Conservation (phyloP, 2,329 filamentous ascomycete genomes). For the Aspergillus sp. region DNA sequence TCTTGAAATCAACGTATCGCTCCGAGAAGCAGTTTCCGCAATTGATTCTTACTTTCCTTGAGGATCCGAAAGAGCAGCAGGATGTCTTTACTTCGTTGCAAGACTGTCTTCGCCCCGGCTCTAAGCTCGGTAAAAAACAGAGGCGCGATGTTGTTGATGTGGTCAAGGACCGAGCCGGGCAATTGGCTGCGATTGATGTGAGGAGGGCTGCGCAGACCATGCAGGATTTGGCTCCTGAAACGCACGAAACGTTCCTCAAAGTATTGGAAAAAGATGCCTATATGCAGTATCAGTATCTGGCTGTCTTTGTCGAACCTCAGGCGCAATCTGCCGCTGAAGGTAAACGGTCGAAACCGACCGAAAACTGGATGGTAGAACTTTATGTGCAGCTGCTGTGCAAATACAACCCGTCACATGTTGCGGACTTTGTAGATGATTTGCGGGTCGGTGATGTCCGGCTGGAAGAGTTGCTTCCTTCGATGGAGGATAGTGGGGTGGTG, state of each 20-base stretch:
- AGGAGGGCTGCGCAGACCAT: slow-evolving; percentile 62
- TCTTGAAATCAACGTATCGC: slow-evolving; percentile 84
- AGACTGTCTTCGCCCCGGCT: slow-evolving; percentile 64
- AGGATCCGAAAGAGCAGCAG: slow-evolving; percentile 72
- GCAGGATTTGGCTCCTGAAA: slow-evolving; percentile 54
- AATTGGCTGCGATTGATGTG: slow-evolving; percentile 65
- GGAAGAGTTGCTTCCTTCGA: slow-evolving; percentile 73
- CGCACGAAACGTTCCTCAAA: slow-evolving; percentile 63
- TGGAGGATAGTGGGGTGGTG: slow-evolving; percentile 84
- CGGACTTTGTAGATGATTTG: slow-evolving; percentile 73
- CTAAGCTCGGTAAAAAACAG: slow-evolving; percentile 64
- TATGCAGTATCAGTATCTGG: slow-evolving; percentile 71
- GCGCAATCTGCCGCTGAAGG: slow-evolving; percentile 31
- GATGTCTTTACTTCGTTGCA: slow-evolving; percentile 74
- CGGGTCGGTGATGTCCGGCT: slow-evolving; percentile 74
- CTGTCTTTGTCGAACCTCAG: slow-evolving; percentile 66
- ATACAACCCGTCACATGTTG: slow-evolving; percentile 76
- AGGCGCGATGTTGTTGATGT: slow-evolving; percentile 64
- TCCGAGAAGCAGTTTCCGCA: slow-evolving; percentile 73
- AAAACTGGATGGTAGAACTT: slow-evolving; percentile 66
- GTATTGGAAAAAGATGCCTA: slow-evolving; percentile 58
- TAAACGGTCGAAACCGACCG: slow-evolving; percentile 26
- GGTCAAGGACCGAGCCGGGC: slow-evolving; percentile 59
- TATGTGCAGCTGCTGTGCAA: slow-evolving; percentile 90
- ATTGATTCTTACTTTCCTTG: slow-evolving; percentile 75